Percentiles rank a stretch among this genome's conserved stretches.
phyloP scores from a whole-genome alignment of 352 stramenopile genomes.

The Pythium insidiosum region DNA sequence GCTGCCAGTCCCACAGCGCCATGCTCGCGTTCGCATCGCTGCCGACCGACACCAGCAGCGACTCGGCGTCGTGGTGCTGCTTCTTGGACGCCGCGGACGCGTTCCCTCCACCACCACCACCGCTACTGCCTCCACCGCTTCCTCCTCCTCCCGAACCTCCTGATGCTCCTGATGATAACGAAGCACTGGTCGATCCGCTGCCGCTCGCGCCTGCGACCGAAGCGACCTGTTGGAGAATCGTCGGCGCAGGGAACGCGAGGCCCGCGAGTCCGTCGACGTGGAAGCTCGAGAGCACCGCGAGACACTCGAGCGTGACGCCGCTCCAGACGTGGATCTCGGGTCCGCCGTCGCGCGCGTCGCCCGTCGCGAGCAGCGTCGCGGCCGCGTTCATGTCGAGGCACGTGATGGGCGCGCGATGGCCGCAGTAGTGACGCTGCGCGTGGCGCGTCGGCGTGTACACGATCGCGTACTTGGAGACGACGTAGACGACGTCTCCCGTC shows the following conservation, averaged over 20 bases:
- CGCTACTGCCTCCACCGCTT: too few species aligned
- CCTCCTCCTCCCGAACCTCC: too few species aligned
- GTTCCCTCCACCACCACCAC: too few species aligned
- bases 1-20: slow-evolving; percentile 77
- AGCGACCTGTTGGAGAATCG: slow-evolving; percentile 16
- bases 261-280: slow-evolving; percentile 42
- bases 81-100: slow-evolving; percentile 46
- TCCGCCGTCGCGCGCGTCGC: slow-evolving; percentile 20
- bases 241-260: slow-evolving; percentile 45
- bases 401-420: slow-evolving; percentile 46
- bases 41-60: slow-evolving; percentile 50
- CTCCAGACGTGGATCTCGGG: slow-evolving; percentile 73
- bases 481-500: slow-evolving; percentile 60
- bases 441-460: slow-evolving; percentile 56
- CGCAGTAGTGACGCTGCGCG: slow-evolving; percentile 63
- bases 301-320: slow-evolving; percentile 49
- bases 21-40: slow-evolving; percentile 55
- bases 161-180: too few species aligned
- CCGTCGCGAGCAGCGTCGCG: slow-evolving; percentile 61
- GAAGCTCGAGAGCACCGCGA: slow-evolving; percentile 59
- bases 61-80: slow-evolving; percentile 47
- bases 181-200: slow-evolving; percentile 21
- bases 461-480: slow-evolving; percentile 66
- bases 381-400: slow-evolving; percentile 53
- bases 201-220: slow-evolving; percentile 24